Conservation (phyloP, 2,329 filamentous ascomycete genomes). For the Fusarium dimerum region DNA sequence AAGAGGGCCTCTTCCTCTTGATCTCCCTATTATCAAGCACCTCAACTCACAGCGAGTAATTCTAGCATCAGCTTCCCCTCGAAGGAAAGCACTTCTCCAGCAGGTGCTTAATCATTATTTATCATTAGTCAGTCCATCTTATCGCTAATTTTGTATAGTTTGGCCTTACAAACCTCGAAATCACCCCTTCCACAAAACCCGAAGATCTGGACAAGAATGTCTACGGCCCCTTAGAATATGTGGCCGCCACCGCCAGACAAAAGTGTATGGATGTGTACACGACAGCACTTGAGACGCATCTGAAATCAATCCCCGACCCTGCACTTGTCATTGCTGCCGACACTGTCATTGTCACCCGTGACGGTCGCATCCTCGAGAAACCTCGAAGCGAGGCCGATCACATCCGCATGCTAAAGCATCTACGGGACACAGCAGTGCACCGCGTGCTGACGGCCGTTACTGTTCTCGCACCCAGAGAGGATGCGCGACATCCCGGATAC, state of each 20-base stretch:
- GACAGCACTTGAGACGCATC: constrained; percentile 43
- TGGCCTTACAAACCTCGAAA: constrained; percentile 78
- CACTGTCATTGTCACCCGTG: constrained; percentile 78
- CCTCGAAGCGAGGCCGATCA: constrained; percentile 81
- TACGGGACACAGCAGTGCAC: constrained; percentile 77
- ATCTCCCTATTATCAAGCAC: constrained; percentile 75
- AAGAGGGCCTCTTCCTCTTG: constrained; percentile 65
- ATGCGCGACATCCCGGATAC: constrained; percentile 83
- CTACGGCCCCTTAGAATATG: constrained; percentile 85
- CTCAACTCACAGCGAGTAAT: constrained; percentile 81
- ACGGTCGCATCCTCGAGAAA: constrained; percentile 86
- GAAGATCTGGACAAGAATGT: constrained; percentile 80
- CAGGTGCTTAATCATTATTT: constrained; percentile 48
- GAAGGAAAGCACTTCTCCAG: constrained; percentile 77
- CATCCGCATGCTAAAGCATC: constrained; percentile 75
- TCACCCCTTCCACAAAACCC: constrained; percentile 78
- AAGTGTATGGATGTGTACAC: constrained; percentile 78
- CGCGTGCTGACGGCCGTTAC: constrained; percentile 85
- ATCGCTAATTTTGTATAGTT: constrained; percentile 51
- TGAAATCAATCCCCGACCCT: constrained; percentile 62
- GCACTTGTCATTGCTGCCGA: constrained; percentile 87
- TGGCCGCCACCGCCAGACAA: constrained; percentile 78
- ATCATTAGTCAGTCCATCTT: no score
- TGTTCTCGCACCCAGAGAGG: constrained; percentile 78
- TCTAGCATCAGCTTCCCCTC: constrained; percentile 85